Base-by-base conservation (phyloP, 257 asterid species). In the Solanum peruvianum region DNA sequence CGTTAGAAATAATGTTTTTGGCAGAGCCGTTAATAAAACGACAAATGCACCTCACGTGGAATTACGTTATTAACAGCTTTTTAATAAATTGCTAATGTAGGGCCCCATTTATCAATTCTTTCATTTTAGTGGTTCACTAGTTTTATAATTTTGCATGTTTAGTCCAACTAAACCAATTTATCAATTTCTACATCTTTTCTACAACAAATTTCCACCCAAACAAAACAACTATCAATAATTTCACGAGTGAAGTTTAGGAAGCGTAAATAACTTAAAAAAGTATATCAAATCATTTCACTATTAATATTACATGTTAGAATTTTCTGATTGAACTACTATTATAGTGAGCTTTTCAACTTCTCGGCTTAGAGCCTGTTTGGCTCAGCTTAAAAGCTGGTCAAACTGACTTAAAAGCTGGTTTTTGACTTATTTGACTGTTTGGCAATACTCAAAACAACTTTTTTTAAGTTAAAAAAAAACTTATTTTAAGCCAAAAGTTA, bases 1-100 rank as follows among this genome's bases (percentile, higher is more conserved):
- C 85, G 85, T 81, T 29, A 81, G 85, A 81, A 84, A 66, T 87
- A 84, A 66, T 87, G 84, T 76, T 82, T 56, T 37, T 42, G 12
- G 77, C 75, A 88, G 90, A 92, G 94, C 92, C 93, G 93, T 93
- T 92, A 69, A 86, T 89, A 80, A 90, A 87, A 47, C 76, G 94
- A 92, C 93, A 92, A 88, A 35, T 35, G 11, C 20, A 33, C 21
- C 23, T 35, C 87, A 76, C 67, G 64, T 87, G 88, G 52, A n/a
- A 44, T 39, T 45, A 77, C 62, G 4, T n/a, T 77, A 25, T 9
- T 10, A 29, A 16, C 29, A 47, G 44, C 44, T 29, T 33, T 80
- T 47, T 29, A 0, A 44, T 35, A 80, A 78, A 80, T 80, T 80
- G 69, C 85, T 18, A 44, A 1, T 45, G 5, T 16, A n/a, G 11